Conservation (phyloP, 2,329 filamentous ascomycete species). For the Fusarium austroafricanum region DNA sequence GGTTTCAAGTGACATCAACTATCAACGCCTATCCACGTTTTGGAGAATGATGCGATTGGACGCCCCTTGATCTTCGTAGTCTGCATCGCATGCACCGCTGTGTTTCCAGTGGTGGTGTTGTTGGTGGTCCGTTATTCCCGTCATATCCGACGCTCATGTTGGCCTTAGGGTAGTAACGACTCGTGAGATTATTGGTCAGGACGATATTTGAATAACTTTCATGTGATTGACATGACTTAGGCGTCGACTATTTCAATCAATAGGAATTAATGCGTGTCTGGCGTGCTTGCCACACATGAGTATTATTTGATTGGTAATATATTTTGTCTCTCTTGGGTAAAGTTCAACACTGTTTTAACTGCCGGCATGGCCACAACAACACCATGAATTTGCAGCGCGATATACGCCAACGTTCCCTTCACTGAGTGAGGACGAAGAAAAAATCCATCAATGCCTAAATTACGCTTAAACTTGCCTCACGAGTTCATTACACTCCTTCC, state of each 20-base stretch:
- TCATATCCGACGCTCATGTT: neutral
- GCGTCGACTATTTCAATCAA: too few relatives aligned
- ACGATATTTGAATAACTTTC: neutral
- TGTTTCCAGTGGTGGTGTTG: neutral
- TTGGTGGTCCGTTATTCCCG: conserved; percentile 4
- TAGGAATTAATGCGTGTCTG: neutral
- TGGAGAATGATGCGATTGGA: neutral
- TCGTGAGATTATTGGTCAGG: neutral
- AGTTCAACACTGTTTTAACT: conserved; percentile 20
- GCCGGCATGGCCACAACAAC: conserved; percentile 8
- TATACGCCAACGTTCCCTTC: neutral
- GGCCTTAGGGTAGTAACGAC: conserved; percentile 2
- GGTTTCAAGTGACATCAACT: conserved; percentile 1
- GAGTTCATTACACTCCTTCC: neutral
- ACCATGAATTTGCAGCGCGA: neutral
- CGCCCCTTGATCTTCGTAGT: neutral
- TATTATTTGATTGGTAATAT: neutral
- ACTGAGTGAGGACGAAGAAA: neutral
- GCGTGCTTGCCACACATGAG: neutral
- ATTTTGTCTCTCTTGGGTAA: conserved; percentile 1
- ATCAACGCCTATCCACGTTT: neutral
- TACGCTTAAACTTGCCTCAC: neutral
- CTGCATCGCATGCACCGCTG: neutral
- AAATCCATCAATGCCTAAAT: neutral
- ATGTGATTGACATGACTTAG: neutral